Evolutionary conservation across 768 basidiomycete species (phyloP), one percentile per base, ranked within the genome.

Genomic region (Boletales sp.): DNA sequence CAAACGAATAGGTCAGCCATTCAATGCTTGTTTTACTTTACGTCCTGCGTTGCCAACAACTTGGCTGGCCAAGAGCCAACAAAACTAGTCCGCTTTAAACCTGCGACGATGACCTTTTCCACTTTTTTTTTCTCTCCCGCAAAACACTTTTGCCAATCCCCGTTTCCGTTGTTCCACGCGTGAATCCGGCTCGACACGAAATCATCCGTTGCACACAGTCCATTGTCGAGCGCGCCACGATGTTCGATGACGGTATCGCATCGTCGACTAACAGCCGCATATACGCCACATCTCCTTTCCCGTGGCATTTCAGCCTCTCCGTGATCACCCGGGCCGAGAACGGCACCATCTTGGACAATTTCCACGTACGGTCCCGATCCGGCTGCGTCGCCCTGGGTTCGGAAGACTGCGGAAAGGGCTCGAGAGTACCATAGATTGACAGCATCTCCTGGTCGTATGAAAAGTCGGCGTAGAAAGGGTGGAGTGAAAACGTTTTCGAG

Each of bases 361-460:
- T 51, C 85, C 86, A 90, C 1, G 72, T 62, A 14, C 75, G 65
- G 17, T 7, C n/a, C 10, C 38, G 18, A 27, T 65, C 56, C 6
- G 32, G 54, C 7, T 37, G 31, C 15, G 27, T 45, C 5, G 57
- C 51, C 24, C 58, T 40, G 18, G 62, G 21, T 10, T 43, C 13
- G 47, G 38, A 56, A 71, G 77, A n/a, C 47, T 64, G 65, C 73
- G 77, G 46, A 74, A 74, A 47, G 9, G 77, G 55, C 72, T 89
- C 67, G 73, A 80, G 45, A 60, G 87, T 66, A 62, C 74, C 57
- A 52, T 81, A 85, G 47, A 91, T 83, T 19, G 88, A 81, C 42
- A 87, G 73, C 80, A 94, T 87, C 60, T 84, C 69, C 65, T 90
- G 86, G 62, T 93, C 90, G 63, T 94, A 90, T 8, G 87, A 81